Evolutionary conservation across 2,329 filamentous ascomycete species (phyloP), one percentile per base, ranked within the genome.

Genomic region (Venturia pyrina): DNA sequence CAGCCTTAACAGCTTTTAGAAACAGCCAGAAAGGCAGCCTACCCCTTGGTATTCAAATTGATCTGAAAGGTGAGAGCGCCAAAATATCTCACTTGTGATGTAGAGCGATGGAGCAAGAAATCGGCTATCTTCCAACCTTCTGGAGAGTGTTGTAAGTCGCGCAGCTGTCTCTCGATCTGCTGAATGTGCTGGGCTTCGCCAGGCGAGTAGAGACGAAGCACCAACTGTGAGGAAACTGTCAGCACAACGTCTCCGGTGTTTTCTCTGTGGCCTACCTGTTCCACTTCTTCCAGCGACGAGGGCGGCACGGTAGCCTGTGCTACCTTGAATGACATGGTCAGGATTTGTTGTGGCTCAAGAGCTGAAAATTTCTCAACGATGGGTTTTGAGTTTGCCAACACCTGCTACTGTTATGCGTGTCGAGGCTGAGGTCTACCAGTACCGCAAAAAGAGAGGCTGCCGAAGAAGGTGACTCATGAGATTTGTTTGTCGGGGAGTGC

Each of bases 11-110:
- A 37, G 13, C 66, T 13, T 19, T 46, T n/a, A 37, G 3, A 7
- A n/a, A 5, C 28, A 34, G 32, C 19, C 32, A 37, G 13, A n/a
- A n/a, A 37, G n/a, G n/a, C 32, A n/a, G 72, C 80, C 69, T 78
- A 89, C 89, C 87, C 91, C 73, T 95, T 91, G n/a, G 88, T 89
- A 74, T 98, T 97, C 67, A 98, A 85, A 78, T 98, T 99, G 71
- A 98, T 87, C 63, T 91, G 96, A 70, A 97, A 89, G 0, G 93
- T 98, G 67, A 97, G 82, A 40, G 93, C 93, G 17, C 91, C 95
- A 74, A 96, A 96, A 77, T 98, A 98, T 69, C 89, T 89, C 70
- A 95, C 86, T 71, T 93, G 88, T 68, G 89, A 84, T 70, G 90
- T 87, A 28, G 84, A 79, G 68, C 85, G 86, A 63, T 80, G 80